These are phyloP conservation scores for Ampelocalamus luodianensis DNA, from an alignment of 176 grass and related monocot species.

Conservation along the genomic window DNA sequence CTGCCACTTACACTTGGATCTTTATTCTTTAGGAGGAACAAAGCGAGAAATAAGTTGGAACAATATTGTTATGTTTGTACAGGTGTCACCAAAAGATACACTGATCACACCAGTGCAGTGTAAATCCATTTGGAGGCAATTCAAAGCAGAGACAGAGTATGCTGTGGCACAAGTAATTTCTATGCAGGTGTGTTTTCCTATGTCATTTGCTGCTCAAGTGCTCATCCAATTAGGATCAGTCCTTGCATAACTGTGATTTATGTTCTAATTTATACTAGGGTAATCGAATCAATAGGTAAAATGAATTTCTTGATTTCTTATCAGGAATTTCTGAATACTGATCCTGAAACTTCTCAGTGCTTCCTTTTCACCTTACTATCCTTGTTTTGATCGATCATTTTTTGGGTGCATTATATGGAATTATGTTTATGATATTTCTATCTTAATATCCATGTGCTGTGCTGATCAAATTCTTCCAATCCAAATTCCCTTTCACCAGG, in stretches of 20 bases:
- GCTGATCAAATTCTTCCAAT: conserved; percentile 8
- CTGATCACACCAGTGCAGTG: conserved; percentile 79
- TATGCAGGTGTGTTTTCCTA: conserved; percentile 52
- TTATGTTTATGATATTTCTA: conserved; percentile 5
- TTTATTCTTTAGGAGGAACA: conserved; percentile 8
- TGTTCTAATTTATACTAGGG: conserved; percentile 9
- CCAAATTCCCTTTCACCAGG: conserved; percentile 46
- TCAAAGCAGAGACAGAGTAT: conserved; percentile 68
- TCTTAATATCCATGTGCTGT: conserved; percentile 1
- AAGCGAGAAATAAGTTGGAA: conserved; percentile 25
- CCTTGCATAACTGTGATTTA: conserved; percentile 18
- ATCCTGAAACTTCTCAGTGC: not conserved
- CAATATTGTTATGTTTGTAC: conserved; percentile 11
- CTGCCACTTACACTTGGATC: conserved; percentile 5
- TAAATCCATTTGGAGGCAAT: conserved; percentile 76
- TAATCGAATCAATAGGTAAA: conserved; percentile 3
- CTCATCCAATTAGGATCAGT: not conserved
- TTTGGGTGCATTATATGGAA: conserved; percentile 24
- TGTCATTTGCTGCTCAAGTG: not conserved
- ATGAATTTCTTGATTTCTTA: conserved; percentile 32
- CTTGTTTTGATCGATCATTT: not conserved
- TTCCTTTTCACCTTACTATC: not conserved
- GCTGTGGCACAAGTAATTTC: conserved; percentile 64
- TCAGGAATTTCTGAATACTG: conserved; percentile 1
- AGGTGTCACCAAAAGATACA: conserved; percentile 70